Conservation (phyloP, 768 basidiomycete species). For the Pleurotus eryngii region DNA sequence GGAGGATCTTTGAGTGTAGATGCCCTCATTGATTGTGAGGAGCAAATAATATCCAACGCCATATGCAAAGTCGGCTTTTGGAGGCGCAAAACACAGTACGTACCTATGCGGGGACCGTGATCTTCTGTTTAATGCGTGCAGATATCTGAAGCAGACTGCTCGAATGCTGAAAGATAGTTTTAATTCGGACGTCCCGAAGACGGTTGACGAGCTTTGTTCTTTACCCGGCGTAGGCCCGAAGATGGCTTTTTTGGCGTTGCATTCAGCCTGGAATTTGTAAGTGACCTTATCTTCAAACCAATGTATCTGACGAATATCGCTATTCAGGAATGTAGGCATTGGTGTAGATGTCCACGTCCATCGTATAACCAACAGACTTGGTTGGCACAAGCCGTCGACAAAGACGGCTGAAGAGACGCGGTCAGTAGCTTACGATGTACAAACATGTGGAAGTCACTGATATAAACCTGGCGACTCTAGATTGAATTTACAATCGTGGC, state of each 20-base stretch:
- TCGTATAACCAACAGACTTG: constrained; percentile 87
- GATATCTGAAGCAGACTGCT: constrained; percentile 76
- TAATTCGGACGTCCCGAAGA: constrained; percentile 83
- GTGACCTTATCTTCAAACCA: constrained; percentile 17
- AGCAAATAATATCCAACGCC: constrained; percentile 60
- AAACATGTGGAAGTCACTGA: too few relatives aligned
- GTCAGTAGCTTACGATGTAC: constrained; percentile 27
- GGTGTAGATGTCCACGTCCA: constrained; percentile 98
- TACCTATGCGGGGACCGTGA: constrained; percentile 9
- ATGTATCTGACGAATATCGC: neutral
- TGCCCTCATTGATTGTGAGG: constrained; percentile 62
- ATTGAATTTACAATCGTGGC: constrained; percentile 80
- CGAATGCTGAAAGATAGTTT: constrained; percentile 67
- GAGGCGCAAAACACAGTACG: constrained; percentile 80
- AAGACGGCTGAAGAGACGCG: constrained; percentile 87
- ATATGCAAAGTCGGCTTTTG: constrained; percentile 93
- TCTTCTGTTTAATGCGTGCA: constrained; percentile 21
- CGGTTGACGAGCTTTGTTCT: constrained; percentile 82
- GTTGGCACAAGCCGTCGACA: constrained; percentile 87
- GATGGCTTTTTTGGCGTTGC: constrained; percentile 87
- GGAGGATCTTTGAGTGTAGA: constrained; percentile 79
- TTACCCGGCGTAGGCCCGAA: constrained; percentile 93
- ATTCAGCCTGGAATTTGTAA: constrained; percentile 81
- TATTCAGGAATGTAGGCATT: constrained; percentile 74
- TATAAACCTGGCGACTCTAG: constrained; percentile 27